Evolutionary conservation across 169 alveolate genomes (phyloP), one percentile per base, ranked within the genome.

Genomic region (Cryptosporidium tyzzeri): DNA sequence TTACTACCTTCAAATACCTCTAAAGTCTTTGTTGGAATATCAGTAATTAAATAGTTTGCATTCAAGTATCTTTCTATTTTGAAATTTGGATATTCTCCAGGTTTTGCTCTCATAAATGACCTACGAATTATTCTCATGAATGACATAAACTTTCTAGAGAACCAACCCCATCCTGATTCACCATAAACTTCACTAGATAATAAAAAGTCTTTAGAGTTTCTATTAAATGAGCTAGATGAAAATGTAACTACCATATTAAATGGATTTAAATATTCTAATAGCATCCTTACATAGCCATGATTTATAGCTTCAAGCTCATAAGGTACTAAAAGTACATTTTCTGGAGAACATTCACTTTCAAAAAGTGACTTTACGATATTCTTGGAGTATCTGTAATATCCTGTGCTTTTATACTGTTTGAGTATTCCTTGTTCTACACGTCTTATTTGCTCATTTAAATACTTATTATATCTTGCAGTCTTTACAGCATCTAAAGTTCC

Each of bases 171-270:
- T 12, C 61, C 85, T 21, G 85, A 71, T 59, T 71, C 85, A 7
- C 85, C 85, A 26, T 50, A 71, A 18, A 50, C 44, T 23, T 71
- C 50, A 50, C 67, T 71, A 16, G 85, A 71, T 12, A 71, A 59
- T 51, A 71, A 50, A 71, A 71, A 71, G 85, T 71, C 85, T 16
- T 44, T 44, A 21, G 85, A 71, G 44, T 71, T 71, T 51, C 85
- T 71, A 9, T 21, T 7, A 23, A 71, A 71, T 18, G 85, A 50
- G 37, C 48, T 71, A 6, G 85, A 50, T 16, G 85, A 71, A 31
- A 71, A 50, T 8, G 67, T 50, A 6, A 71, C 2, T 8, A 35
- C 51, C 85, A 71, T 71, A 31, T 71, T 71, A 51, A 33, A 71
- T 23, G 85, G 85, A n/a, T 71, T 71, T 21, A 71, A 10, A 35